Conservation (phyloP, 1,284 basidiomycete genomes). For the Sanghuangporus baumii region DNA sequence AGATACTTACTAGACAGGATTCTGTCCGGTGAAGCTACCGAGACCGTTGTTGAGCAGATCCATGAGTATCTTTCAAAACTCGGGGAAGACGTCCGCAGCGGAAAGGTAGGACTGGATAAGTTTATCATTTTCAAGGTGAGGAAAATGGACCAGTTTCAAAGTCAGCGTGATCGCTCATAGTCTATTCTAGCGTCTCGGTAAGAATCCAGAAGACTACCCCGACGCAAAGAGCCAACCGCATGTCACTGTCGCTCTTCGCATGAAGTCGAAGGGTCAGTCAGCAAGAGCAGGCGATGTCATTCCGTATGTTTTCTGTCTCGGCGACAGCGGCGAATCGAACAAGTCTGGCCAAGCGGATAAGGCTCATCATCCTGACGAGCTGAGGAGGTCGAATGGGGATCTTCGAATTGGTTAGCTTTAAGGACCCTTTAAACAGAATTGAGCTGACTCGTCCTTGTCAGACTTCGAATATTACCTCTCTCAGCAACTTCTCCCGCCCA, state of each 20-base stretch:
- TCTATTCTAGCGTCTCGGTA: constrained; percentile 73
- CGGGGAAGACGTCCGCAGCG: constrained; percentile 71
- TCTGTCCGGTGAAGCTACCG: constrained; percentile 87
- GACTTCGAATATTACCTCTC: constrained; percentile 93
- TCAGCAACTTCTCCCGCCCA: constrained; percentile 89
- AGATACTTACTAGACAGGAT: constrained; percentile 90
- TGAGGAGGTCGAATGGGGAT: constrained; percentile 63
- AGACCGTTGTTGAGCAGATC: constrained; percentile 86
- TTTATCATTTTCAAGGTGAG: constrained; percentile 90
- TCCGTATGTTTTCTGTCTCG: constrained; percentile 90
- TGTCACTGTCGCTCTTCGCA: constrained; percentile 91
- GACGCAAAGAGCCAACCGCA: constrained; percentile 94
- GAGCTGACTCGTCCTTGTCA: constrained; percentile 25
- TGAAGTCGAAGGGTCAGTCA: constrained; percentile 81
- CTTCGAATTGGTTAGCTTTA: constrained; percentile 63
- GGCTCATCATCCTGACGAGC: constrained; percentile 92
- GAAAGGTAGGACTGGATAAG: constrained; percentile 81
- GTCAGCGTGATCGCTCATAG: not conserved
- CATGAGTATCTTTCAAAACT: constrained; percentile 85
- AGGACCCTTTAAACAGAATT: not conserved
- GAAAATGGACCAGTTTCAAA: not conserved
- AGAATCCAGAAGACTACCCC: constrained; percentile 94
- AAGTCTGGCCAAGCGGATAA: constrained; percentile 85
- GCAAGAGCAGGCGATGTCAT: constrained; percentile 91
- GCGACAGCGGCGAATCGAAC: constrained; percentile 65